Evolutionary conservation across 2,329 filamentous ascomycete species (phyloP).

Genomic region (Diaporthe australafricana): DNA sequence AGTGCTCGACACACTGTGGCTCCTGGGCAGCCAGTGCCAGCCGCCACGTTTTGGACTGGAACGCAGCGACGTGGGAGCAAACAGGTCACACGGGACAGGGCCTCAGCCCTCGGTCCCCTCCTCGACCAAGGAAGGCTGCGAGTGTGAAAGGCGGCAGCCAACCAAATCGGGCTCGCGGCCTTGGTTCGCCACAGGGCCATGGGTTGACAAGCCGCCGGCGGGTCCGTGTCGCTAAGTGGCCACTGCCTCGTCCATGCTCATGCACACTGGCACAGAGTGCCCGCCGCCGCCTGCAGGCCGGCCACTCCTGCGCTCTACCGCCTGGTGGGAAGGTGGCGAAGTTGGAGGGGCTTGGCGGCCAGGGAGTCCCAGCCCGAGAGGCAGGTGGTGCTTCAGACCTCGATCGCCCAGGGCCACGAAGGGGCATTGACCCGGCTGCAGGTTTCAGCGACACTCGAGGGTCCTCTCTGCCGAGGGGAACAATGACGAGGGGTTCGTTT

Average conservation of each 20-base stretch:
- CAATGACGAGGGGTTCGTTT: conserved; percentile 21
- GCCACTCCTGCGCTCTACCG: conserved; percentile 26
- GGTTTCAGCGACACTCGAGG: conserved; percentile 35
- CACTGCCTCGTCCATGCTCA: conserved; percentile 25
- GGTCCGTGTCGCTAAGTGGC: conserved; percentile 32
- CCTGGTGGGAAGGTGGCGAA: conserved; percentile 36
- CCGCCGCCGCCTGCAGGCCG: conserved; percentile 28
- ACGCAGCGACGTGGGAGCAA: conserved; percentile 21
- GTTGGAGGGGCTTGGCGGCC: conserved; percentile 30
- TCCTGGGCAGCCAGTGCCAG: conserved; percentile 16
- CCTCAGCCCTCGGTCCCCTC: conserved; percentile 11
- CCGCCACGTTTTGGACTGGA: conserved; percentile 36
- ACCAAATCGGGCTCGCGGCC: background rate
- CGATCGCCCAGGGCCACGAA: conserved; percentile 14
- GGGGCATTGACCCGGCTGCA: conserved; percentile 32
- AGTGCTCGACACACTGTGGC: conserved; percentile 28
- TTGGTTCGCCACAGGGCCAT: conserved; percentile 34
- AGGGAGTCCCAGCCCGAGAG: conserved; percentile 31
- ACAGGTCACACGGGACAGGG: conserved; percentile 30
- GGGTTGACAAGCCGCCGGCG: conserved; percentile 25
- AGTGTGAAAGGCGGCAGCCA: conserved; percentile 28
- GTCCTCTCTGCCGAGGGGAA: background rate
- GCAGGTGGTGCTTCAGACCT: conserved; percentile 33
- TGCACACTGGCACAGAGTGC: conserved; percentile 24
- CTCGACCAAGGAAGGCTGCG: conserved; percentile 8